Conservation (phyloP, 2,329 filamentous ascomycete species). For the Venturia aucupariae region DNA sequence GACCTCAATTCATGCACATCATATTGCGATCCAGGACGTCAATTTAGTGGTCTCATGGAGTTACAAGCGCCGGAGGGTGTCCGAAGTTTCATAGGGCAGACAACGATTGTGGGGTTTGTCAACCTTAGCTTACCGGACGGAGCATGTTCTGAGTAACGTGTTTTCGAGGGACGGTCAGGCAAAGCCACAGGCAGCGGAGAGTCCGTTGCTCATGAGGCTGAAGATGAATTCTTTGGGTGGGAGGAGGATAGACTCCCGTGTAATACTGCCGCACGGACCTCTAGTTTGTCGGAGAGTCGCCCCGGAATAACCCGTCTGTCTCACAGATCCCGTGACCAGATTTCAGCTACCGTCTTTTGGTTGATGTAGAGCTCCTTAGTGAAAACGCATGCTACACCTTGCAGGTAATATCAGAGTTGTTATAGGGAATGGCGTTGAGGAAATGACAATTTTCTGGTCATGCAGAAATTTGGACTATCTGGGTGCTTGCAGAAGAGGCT, state of each 20-base stretch:
- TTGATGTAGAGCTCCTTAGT: background rate
- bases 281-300: conserved; percentile 5
- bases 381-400: background rate
- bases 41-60: background rate
- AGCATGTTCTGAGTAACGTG: conserved; percentile 1
- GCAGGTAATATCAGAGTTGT: background rate
- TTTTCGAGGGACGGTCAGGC: background rate
- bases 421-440: conserved; percentile 6
- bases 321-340: background rate
- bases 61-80: conserved; percentile 2
- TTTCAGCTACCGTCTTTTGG: background rate
- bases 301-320: background rate
- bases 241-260: background rate
- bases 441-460: background rate
- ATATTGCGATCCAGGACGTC: background rate
- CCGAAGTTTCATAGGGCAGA: background rate
- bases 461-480: background rate
- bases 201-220: conserved; percentile 8
- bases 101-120: background rate
- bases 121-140: conserved; percentile 7
- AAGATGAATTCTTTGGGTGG: background rate
- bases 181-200: background rate
- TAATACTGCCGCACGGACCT: background rate
- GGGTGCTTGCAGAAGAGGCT: conserved; percentile 2
- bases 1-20: background rate